A percentile compares a stretch with the other conserved stretches of the same genome.
phyloP scores from a whole-genome alignment of 78 protist species.

The Dictyostelium intermedium region DNA sequence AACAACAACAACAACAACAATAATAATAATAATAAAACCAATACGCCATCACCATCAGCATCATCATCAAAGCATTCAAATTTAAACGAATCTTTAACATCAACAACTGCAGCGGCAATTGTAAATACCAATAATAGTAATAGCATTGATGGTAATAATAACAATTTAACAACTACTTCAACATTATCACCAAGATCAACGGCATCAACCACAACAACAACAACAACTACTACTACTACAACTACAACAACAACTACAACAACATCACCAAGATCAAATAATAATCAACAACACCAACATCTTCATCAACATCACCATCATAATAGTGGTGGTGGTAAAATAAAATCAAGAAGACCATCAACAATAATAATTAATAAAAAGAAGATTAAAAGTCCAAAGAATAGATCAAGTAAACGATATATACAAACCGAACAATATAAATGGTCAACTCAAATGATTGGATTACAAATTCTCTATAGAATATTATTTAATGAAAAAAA shows the following conservation, averaged over 20 bases:
- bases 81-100: not conserved
- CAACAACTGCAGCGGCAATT: not conserved
- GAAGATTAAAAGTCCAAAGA: not conserved
- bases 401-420: not conserved
- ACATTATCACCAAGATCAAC: not conserved
- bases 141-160: not conserved
- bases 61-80: not conserved
- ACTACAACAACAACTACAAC: not conserved
- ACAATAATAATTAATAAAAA: not conserved
- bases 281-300: not conserved
- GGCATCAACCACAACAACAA: not conserved
- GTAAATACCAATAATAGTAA: not conserved
- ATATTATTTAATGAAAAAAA: conserved; percentile 41
- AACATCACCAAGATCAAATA: not conserved
- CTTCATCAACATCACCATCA: not conserved
- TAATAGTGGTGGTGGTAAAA: too few species aligned
- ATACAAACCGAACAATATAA: not conserved
- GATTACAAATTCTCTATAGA: conserved; percentile 39
- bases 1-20: not conserved
- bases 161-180: not conserved
- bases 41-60: not conserved
- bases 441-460: conserved; percentile 26
- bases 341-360: not conserved
- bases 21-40: not conserved
- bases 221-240: not conserved